phyloP scores from a whole-genome alignment of 78 protist genomes.

The Tieghemostelium lacteum region DNA sequence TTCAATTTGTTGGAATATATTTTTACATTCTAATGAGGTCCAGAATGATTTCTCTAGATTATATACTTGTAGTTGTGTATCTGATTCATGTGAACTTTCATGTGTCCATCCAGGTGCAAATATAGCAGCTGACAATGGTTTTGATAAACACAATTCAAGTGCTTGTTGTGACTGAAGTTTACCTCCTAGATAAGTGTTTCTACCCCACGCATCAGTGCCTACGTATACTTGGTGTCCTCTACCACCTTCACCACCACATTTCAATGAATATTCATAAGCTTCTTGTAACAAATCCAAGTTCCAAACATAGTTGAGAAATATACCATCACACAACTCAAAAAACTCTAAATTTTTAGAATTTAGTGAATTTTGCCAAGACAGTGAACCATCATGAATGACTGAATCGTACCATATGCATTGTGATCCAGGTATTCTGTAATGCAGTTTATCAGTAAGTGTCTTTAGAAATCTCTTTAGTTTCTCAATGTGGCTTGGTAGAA shows the following conservation, averaged over 20 bases:
- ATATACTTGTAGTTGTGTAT: not conserved
- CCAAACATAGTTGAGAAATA: slow-evolving; percentile 91
- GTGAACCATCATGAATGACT: slow-evolving; percentile 72
- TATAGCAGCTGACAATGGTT: slow-evolving; percentile 61
- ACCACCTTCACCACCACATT: not conserved
- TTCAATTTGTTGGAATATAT: not conserved
- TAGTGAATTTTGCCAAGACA: slow-evolving; percentile 89
- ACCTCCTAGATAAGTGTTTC: slow-evolving; percentile 59
- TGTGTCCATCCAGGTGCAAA: slow-evolving; percentile 91
- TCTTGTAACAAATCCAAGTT: not conserved
- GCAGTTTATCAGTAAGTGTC: slow-evolving; percentile 11
- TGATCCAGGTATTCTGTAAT: not conserved
- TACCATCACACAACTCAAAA: slow-evolving; percentile 85
- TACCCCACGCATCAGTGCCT: slow-evolving; percentile 92
- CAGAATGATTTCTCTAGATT: slow-evolving; percentile 42
- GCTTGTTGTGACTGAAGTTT: slow-evolving; percentile 4
- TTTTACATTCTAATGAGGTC: not conserved
- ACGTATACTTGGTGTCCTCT: slow-evolving; percentile 61
- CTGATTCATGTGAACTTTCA: slow-evolving; percentile 32
- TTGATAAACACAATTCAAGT: not conserved
- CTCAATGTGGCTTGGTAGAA: not conserved
- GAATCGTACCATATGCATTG: slow-evolving; percentile 87
- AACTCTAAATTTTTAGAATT: slow-evolving; percentile 74
- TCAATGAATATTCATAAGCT: not conserved
- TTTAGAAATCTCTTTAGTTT: not conserved